Base-by-base conservation (phyloP, 2,329 filamentous ascomycete species). In the Epichloe gansuensis region DNA sequence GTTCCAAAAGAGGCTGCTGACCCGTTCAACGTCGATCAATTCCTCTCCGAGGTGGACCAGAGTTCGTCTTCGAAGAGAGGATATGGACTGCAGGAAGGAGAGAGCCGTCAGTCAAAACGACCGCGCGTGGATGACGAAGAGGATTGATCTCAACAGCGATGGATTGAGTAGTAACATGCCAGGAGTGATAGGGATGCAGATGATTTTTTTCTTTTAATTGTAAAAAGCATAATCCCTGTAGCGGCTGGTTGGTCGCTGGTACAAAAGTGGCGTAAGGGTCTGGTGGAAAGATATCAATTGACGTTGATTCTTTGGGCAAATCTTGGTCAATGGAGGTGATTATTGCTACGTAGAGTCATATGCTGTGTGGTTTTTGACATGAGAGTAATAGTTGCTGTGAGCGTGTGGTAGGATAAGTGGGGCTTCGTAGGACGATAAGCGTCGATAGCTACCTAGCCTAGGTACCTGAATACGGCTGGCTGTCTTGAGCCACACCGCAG, bases 11-110 rank as follows among this genome's bases (percentile, higher is more conserved):
- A 96, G 51, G 78, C 71, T 1, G 71, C 70, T 34, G 91, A 97
- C 69, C 90, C 90, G 1, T 97, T 97, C 68, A 91, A 94, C 48
- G 93, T 97, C 60, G 90, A 95, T 65, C 87, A 88, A 62, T 95
- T 98, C 74, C 82, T 98, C 66, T 85, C 82, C 38, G 90, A 96
- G 67, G 90, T 77, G 62, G 82, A 74, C 68, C 79, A 82, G 67
- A 76, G 72, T 53, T 70, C 73, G n/a, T 72, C 77, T 3, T 76
- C 78, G 3, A 88, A 86, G 70, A 83, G 90, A 65, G 81, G 86
- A 38, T 90, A 86, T 65, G 88, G 88, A 0, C 70, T 93, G 55
- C 83, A 89, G 59, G 84, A 87, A 34, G 76, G 76, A 1, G 81
- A 78, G 52, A 76, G 69, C 43, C 68, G 76, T 58, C 69, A 74